Conservation (phyloP, 108 stramenopile genomes). For the Aurantiochytrium sp. region DNA sequence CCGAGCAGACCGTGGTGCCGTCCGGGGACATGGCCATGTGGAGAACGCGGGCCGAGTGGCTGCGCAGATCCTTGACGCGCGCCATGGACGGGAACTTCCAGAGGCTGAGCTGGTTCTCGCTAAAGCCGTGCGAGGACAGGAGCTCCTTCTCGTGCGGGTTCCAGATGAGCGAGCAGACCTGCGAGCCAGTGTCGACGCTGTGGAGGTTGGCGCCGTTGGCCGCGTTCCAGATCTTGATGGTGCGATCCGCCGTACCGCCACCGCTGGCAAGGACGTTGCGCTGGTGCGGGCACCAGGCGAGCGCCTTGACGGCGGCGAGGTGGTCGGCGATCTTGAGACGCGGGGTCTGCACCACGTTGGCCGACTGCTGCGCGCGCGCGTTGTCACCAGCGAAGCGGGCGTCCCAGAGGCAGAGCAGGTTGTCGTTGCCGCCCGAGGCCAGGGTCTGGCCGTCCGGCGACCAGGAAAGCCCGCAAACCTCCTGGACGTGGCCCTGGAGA, state of each 20-base stretch:
- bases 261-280: conserved; percentile 89
- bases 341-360: conserved; percentile 49
- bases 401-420: conserved; percentile 95
- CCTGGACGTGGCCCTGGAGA: conserved; percentile 72
- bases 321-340: conserved; percentile 77
- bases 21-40: conserved; percentile 91
- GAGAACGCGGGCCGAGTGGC: conserved; percentile 88
- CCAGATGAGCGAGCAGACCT: conserved; percentile 94
- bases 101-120: conserved; percentile 87
- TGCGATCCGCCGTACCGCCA: conserved; percentile 93
- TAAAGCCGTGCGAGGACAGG: conserved; percentile 88
- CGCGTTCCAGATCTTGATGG: conserved; percentile 99
- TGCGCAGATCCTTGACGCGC: conserved; percentile 86
- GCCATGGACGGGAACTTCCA: conserved; percentile 96
- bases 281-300: conserved; percentile 97
- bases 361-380: conserved; percentile 39
- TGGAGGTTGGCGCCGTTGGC: conserved; percentile 85
- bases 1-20: conserved; percentile 87
- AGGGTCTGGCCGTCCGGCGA: conserved; percentile 84
- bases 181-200: conserved; percentile 92
- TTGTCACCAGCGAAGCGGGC: conserved; percentile 66
- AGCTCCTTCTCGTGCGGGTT: conserved; percentile 90
- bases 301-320: conserved; percentile 93
- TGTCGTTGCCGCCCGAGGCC: conserved; percentile 97
- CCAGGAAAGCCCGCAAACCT: conserved; percentile 97